Base-by-base conservation (phyloP, 73 alveolate genomes). In the Uronychia binucleata region DNA sequence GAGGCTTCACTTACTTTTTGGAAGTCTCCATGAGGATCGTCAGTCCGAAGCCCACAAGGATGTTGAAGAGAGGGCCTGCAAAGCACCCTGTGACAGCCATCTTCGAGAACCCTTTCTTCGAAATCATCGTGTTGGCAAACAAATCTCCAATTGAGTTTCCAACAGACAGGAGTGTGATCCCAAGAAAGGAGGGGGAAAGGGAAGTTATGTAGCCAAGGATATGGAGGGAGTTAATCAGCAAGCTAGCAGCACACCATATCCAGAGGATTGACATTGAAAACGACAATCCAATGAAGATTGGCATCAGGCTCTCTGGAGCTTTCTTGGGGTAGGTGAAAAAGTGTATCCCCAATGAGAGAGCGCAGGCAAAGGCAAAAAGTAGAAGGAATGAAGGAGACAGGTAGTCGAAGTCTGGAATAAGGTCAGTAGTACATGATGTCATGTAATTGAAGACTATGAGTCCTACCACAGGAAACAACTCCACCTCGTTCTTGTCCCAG, bases 81-180 rank as follows among this genome's bases (percentile, higher is more conserved):
- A 96, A 96, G 81, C 99, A 98, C 30, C 99, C 99, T 30, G 99
- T 95, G 27, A 98, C 58, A 27, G 99, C 99, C 99, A 98, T 98
- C 81, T 92, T 97, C 13, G 98, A 98, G 85, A 94, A 91, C 30
- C 99, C 99, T 85, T 94, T 92, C 82, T 90, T 93, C 11, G 99
- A 98, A 75, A 98, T 84, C 57, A 98, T 88, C 25, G 98, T 89
- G 85, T 97, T 96, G 14, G 98, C 97, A 77, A 95, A 81, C 83
- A 97, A 92, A 90, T 98, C 99, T 30, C 99, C 98, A 26, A 98
- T 87, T 57, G 99, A 96, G 91, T 98, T 98, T 29, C 99, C 99
- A 97, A 96, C 96, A 0, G 99, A 98, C 33, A 98, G 90, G 34
- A 98, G 86, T 14, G 99, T 98, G 91, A 98, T 80, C 46, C 99